phyloP scores from a whole-genome alignment of 441 rosid species.

The Brassica balearica region DNA sequence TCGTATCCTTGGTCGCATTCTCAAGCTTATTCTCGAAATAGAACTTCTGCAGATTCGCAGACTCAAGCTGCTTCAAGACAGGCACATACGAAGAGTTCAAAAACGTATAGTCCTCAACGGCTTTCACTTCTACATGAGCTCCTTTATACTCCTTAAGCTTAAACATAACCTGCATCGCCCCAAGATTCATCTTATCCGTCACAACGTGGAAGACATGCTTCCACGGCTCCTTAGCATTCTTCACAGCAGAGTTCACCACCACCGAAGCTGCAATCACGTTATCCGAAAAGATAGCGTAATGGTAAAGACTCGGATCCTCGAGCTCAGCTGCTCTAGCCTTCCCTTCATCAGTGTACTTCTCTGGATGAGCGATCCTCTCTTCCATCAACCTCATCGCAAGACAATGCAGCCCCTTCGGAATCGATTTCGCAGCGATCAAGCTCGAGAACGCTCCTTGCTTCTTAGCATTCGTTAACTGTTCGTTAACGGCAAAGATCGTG shows the following conservation, averaged over 20 bases:
- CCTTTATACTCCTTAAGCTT: slow-evolving; percentile 89
- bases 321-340: slow-evolving; percentile 61
- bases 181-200: slow-evolving; percentile 95
- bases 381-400: slow-evolving; percentile 95
- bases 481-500: slow-evolving; percentile 83
- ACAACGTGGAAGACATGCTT: slow-evolving; percentile 94
- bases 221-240: slow-evolving; percentile 90
- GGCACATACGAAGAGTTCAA: slow-evolving; percentile 94
- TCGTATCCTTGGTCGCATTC: slow-evolving; percentile 91
- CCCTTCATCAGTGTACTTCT: slow-evolving; percentile 79
- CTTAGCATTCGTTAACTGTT: slow-evolving; percentile 82
- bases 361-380: slow-evolving; percentile 86
- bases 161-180: slow-evolving; percentile 99
- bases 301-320: slow-evolving; percentile 84
- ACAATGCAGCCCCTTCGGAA: slow-evolving; percentile 92
- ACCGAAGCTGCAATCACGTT: slow-evolving; percentile 89
- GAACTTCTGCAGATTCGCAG: slow-evolving; percentile 85
- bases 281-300: slow-evolving; percentile 89
- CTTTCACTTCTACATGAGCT: slow-evolving; percentile 93
- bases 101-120: slow-evolving; percentile 90
- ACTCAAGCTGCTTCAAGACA: slow-evolving; percentile 85
- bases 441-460: slow-evolving; percentile 95
- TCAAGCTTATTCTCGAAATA: slow-evolving; percentile 96
- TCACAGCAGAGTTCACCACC: slow-evolving; percentile 93
- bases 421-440: slow-evolving; percentile 91